Evolutionary conservation across 1,139 yeast genomes (phyloP).

Genomic region (Saccharomyces hybrid): DNA sequence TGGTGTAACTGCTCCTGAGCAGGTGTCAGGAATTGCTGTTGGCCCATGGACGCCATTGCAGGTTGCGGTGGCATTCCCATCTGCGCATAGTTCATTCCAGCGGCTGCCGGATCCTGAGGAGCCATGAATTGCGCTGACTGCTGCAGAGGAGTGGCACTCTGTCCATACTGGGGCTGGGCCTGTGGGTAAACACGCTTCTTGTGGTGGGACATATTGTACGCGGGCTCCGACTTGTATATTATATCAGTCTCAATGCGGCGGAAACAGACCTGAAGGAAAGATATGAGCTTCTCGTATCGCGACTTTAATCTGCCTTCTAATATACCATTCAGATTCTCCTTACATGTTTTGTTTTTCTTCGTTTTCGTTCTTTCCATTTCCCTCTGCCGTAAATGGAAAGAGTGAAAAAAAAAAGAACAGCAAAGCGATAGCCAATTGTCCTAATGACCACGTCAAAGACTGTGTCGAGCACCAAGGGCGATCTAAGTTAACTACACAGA

Average conservation of each 20-base stretch:
- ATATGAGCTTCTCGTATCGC: neutral
- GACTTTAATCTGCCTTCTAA: neutral
- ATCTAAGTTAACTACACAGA: too few species aligned
- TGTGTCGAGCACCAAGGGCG: too few species aligned
- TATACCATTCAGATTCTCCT: neutral
- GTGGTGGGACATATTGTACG: constrained; percentile 28
- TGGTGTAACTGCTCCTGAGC: constrained; percentile 27
- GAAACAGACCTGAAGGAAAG: neutral
- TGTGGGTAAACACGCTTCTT: constrained; percentile 37
- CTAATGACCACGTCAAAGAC: neutral
- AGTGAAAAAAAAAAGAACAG: neutral
- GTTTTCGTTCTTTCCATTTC: neutral
- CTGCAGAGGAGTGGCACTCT: constrained; percentile 9
- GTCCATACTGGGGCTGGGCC: constrained; percentile 29
- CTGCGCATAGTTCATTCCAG: constrained; percentile 8
- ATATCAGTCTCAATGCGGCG: neutral
- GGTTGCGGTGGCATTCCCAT: constrained; percentile 5
- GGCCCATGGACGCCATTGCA: constrained; percentile 6
- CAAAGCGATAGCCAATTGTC: neutral
- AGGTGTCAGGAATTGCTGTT: constrained; percentile 22
- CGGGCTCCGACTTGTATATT: neutral
- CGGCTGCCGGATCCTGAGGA: neutral
- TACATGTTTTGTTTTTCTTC: neutral
- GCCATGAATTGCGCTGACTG: neutral
- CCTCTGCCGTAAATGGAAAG: neutral